Conservation (phyloP, 306 rosid species). For the Vicia sativa region DNA sequence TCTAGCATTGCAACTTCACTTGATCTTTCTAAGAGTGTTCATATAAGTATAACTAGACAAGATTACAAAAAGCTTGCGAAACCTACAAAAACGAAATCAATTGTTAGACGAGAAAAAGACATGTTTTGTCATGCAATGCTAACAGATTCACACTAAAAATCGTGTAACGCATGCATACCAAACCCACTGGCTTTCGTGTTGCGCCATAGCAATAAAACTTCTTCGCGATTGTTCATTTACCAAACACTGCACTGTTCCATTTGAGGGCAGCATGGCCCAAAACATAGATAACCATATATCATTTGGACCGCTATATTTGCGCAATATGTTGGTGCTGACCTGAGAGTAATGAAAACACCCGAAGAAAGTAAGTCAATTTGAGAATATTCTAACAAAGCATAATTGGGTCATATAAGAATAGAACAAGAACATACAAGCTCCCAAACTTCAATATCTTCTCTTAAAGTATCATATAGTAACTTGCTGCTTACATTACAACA, state of each 20-base stretch:
- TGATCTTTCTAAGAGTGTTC: conserved; percentile 66
- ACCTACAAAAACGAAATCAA: conserved; percentile 60
- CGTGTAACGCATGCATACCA: conserved; percentile 57
- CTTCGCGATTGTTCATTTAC: conserved; percentile 58
- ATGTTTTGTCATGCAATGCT: background rate
- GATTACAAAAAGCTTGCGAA: conserved; percentile 77
- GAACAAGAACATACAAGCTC: conserved; percentile 74
- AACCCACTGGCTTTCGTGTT: conserved; percentile 90
- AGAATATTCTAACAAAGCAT: conserved; percentile 1
- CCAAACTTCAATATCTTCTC: conserved; percentile 70
- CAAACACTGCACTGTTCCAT: conserved; percentile 63
- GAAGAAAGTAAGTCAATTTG: conserved; percentile 3
- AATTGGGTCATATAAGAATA: background rate
- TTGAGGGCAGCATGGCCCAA: conserved; percentile 46
- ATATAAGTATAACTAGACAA: conserved; percentile 86
- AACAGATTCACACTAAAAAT: conserved; percentile 5
- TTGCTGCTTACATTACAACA: conserved; percentile 55
- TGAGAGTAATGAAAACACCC: conserved; percentile 39
- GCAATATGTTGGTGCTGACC: conserved; percentile 79
- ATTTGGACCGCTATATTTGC: conserved; percentile 83
- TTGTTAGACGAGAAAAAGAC: background rate
- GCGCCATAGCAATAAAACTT: conserved; percentile 84
- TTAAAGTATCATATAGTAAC: conserved; percentile 47
- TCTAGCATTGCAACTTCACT: conserved; percentile 31
- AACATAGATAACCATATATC: conserved; percentile 80